Evolutionary conservation across 768 basidiomycete species (phyloP), one percentile per base, ranked within the genome.

Genomic region (Macrolepiota fuliginosa): DNA sequence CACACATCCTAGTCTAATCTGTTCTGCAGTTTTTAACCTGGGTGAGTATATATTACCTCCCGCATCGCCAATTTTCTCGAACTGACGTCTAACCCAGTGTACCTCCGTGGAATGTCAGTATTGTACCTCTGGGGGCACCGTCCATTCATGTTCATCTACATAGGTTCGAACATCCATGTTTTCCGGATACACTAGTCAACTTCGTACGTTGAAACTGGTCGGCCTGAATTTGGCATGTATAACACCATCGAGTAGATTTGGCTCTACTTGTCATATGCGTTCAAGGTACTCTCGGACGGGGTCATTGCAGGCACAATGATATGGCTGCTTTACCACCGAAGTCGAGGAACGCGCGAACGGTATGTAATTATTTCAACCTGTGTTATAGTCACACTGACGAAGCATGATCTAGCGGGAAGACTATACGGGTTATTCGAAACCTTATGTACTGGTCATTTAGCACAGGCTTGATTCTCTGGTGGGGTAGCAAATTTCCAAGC

Each of bases 221-320:
- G 17, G 4, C 17, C 39, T 9, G 17, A 2, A 45, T 5, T 19
- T 5, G 4, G 4, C 42, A 7, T n/a, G 13, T 7, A 45, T 45
- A 19, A 19, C 6, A 2, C 13, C 7, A n/a, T n/a, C 13, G 17
- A 19, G 42, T 19, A 57, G 56, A 57, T 57, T 12, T 57, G 56
- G 46, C 29, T 49, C 15, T 15, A 29, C 12, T 29, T 57, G 4
- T 36, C 56, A 22, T 57, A 57, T 4, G 42, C n/a, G n/a, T 35
- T 36, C 29, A 57, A 57, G 45, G 32, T 49, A 6, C 17, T 57
- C n/a, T 57, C 46, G 11, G 56, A 57, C 17, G 56, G 56, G 32
- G 29, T 57, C 10, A 57, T 47, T 40, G 56, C 56, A 6, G 40
- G n/a, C 9, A 57, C 45, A 11, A 57, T 57, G 56, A 49, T 12